Percentiles rank a stretch among this genome's conserved stretches.
phyloP scores from a whole-genome alignment of 805 yeast genomes.

The Ogataea sp. region DNA sequence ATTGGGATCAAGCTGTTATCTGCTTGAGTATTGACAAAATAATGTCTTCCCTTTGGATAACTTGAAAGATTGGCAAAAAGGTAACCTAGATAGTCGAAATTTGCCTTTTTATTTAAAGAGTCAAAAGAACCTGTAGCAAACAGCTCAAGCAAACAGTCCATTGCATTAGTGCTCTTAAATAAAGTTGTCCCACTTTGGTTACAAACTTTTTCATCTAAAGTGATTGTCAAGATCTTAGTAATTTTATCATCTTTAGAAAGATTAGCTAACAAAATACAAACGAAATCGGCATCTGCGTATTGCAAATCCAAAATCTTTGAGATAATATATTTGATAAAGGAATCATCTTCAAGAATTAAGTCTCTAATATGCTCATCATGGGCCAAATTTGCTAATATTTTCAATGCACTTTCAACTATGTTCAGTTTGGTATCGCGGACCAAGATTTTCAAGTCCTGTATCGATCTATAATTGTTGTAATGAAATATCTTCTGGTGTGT shows the following conservation, averaged over 20 bases:
- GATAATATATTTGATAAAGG: constrained; percentile 42
- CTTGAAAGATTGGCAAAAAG: constrained; percentile 89
- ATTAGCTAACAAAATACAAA: constrained; percentile 78
- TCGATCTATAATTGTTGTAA: constrained; percentile 60
- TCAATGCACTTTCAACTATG: constrained; percentile 57
- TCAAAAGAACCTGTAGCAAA: constrained; percentile 80
- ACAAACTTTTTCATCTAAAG: constrained; percentile 23
- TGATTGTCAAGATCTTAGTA: constrained; percentile 38
- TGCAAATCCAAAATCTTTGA: constrained; percentile 42
- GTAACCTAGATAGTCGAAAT: constrained; percentile 75
- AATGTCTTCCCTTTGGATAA: constrained; percentile 62
- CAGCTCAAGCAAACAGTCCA: constrained; percentile 82
- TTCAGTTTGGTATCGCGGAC: constrained; percentile 46
- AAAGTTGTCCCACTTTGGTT: constrained; percentile 28
- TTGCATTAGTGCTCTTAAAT: constrained; percentile 49
- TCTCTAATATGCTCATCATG: constrained; percentile 59
- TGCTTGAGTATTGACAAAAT: constrained; percentile 62
- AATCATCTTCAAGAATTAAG: constrained; percentile 55
- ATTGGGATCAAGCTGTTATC: constrained; percentile 76
- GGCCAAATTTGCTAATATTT: constrained; percentile 77
- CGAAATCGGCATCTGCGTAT: constrained; percentile 69
- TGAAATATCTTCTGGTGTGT: constrained; percentile 58
- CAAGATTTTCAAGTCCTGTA: constrained; percentile 60
- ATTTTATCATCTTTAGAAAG: constrained; percentile 71
- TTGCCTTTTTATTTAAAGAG: constrained; percentile 60